Conservation (phyloP, 768 basidiomycete genomes). For the Termitomyces sp. region DNA sequence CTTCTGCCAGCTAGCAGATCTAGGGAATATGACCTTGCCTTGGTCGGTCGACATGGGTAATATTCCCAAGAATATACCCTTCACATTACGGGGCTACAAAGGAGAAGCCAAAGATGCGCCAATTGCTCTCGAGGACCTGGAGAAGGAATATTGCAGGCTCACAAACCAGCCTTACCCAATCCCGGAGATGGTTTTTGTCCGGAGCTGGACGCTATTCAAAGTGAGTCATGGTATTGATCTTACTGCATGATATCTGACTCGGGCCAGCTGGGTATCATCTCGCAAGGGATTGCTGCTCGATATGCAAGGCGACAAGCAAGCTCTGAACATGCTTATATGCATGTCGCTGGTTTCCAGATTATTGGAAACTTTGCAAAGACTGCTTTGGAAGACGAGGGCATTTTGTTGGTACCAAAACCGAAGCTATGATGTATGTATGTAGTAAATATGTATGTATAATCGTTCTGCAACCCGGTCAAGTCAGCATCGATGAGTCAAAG, state of each 20-base stretch:
- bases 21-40: conserved; percentile 86
- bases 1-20: conserved; percentile 67
- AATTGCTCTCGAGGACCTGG: conserved; percentile 67
- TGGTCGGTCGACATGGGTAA: conserved; percentile 60
- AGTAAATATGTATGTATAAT: background rate
- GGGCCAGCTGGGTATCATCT: conserved; percentile 69
- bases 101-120: conserved; percentile 55
- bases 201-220: conserved; percentile 84
- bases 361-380: conserved; percentile 63
- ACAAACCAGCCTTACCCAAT: conserved; percentile 73
- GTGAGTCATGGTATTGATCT: conserved; percentile 37
- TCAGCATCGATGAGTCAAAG: background rate
- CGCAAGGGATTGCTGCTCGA: conserved; percentile 89
- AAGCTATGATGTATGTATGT: conserved; percentile 32
- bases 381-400: conserved; percentile 56
- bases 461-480: background rate
- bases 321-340: conserved; percentile 66
- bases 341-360: conserved; percentile 50
- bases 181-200: conserved; percentile 71
- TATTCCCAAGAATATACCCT: conserved; percentile 28
- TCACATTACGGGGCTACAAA: conserved; percentile 60
- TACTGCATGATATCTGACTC: background rate
- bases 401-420: conserved; percentile 26
- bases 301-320: conserved; percentile 85
- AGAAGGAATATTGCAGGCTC: conserved; percentile 76